Conservation (phyloP, 2,329 filamentous ascomycete species). For the Dactylellina cionopaga region DNA sequence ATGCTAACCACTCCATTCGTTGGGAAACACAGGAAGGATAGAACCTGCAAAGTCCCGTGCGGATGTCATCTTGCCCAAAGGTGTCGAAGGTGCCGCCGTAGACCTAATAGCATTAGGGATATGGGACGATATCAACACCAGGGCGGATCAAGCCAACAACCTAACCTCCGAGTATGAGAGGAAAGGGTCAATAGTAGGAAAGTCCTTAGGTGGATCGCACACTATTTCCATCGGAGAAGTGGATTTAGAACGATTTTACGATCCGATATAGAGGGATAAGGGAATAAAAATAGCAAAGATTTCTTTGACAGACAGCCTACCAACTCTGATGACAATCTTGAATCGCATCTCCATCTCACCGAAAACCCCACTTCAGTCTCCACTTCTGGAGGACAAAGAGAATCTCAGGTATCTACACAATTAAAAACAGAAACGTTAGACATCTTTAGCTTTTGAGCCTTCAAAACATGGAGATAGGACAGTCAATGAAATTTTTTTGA, state of each 20-base stretch:
- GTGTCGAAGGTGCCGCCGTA: slow-evolving; percentile 55
- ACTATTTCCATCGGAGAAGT: slow-evolving; percentile 41
- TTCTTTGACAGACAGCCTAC: background rate
- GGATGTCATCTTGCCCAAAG: slow-evolving; percentile 48
- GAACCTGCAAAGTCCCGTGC: slow-evolving; percentile 46
- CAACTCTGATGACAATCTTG: slow-evolving; percentile 3
- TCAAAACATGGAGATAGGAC: slow-evolving; percentile 4
- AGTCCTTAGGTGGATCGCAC: slow-evolving; percentile 18
- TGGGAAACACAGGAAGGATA: slow-evolving; percentile 40
- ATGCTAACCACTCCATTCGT: background rate
- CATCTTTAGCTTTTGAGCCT: slow-evolving; percentile 14
- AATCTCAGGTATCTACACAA: slow-evolving; percentile 38
- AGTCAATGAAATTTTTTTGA: background rate
- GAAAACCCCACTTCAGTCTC: background rate
- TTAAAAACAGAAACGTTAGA: slow-evolving; percentile 47
- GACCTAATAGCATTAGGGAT: slow-evolving; percentile 57
- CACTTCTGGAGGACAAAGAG: slow-evolving; percentile 13
- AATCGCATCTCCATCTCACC: slow-evolving; percentile 15
- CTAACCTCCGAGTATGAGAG: slow-evolving; percentile 28
- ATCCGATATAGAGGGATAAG: slow-evolving; percentile 27
- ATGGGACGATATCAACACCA: slow-evolving; percentile 54
- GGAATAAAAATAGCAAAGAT: background rate
- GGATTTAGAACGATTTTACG: slow-evolving; percentile 46
- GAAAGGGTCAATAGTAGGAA: slow-evolving; percentile 26
- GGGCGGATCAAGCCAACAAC: slow-evolving; percentile 36